These are phyloP conservation scores for Ceriops zippeliana DNA, from an alignment of 345 rosid species.

Conservation along the genomic window DNA sequence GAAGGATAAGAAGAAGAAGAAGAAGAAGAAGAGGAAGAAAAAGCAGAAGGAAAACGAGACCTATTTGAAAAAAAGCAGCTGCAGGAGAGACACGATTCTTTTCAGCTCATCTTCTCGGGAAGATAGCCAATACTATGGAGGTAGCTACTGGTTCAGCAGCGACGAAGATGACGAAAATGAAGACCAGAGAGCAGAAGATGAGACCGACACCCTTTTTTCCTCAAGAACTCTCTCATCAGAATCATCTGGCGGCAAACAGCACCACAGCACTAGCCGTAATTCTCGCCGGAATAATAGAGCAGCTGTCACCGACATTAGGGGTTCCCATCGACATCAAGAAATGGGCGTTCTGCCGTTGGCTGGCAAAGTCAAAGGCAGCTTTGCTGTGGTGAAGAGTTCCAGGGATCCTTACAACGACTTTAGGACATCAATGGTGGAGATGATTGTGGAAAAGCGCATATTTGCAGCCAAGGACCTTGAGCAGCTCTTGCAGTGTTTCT, in stretches of 20 bases:
- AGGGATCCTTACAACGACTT: slow-evolving; percentile 68
- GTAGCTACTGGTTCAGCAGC: slow-evolving; percentile 59
- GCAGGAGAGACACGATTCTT: slow-evolving; percentile 8
- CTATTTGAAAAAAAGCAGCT: slow-evolving; percentile 9
- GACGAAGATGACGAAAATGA: slow-evolving; percentile 39
- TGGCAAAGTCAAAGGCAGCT: slow-evolving; percentile 59
- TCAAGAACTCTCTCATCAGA: slow-evolving; percentile 67
- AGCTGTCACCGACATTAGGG: neutral
- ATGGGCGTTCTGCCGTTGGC: slow-evolving; percentile 21
- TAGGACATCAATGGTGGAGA: slow-evolving; percentile 75
- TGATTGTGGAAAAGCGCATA: slow-evolving; percentile 74
- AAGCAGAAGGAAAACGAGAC: slow-evolving; percentile 13
- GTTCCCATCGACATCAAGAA: neutral
- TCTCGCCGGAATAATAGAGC: slow-evolving; percentile 11
- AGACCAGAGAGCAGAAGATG: slow-evolving; percentile 30
- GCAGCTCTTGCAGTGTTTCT: slow-evolving; percentile 66
- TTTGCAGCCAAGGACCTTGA: slow-evolving; percentile 54
- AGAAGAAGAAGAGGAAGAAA: slow-evolving; percentile 3
- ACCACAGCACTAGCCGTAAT: neutral
- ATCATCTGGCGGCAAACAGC: slow-evolving; percentile 37
- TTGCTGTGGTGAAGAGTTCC: slow-evolving; percentile 82
- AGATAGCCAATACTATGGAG: slow-evolving; percentile 35
- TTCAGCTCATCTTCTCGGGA: slow-evolving; percentile 47
- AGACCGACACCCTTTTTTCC: slow-evolving; percentile 60
- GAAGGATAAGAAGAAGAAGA: no score